A percentile compares a stretch with the other conserved stretches of the same genome.
phyloP scores from a whole-genome alignment of 2,329 filamentous ascomycete species.

The Simplicillium sp. region DNA sequence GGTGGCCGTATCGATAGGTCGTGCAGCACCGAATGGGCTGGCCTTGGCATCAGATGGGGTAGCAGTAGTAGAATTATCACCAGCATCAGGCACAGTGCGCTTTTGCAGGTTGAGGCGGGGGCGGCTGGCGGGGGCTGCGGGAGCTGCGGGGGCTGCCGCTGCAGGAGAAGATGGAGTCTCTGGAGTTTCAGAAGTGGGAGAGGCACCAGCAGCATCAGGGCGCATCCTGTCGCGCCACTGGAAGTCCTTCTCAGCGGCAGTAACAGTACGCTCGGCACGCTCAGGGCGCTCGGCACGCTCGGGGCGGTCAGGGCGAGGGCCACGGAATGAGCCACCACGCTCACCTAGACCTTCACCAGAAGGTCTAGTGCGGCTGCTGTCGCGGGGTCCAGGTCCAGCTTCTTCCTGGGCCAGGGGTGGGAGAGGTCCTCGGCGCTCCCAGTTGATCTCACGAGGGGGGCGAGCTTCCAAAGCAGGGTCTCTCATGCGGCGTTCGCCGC shows the following conservation, averaged over 20 bases:
- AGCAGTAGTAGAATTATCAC: slow-evolving; percentile 31
- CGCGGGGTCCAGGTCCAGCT: slow-evolving; percentile 37
- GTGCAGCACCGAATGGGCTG: slow-evolving; percentile 87
- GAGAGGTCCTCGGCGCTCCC: slow-evolving; percentile 90
- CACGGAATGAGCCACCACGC: slow-evolving; percentile 47
- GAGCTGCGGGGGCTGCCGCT: slow-evolving; percentile 31
- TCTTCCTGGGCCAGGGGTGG: slow-evolving; percentile 56
- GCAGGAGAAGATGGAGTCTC: slow-evolving; percentile 67
- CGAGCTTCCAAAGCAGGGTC: slow-evolving; percentile 52
- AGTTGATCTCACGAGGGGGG: slow-evolving; percentile 66
- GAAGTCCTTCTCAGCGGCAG: slow-evolving; percentile 84
- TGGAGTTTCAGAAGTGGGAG: slow-evolving; percentile 62
- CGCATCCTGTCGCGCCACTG: slow-evolving; percentile 90
- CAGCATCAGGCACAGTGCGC: slow-evolving; percentile 74
- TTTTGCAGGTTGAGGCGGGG: slow-evolving; percentile 84
- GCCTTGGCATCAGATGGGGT: slow-evolving; percentile 67
- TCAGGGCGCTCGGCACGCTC: slow-evolving; percentile 65
- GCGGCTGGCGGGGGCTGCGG: slow-evolving; percentile 47
- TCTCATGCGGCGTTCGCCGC: slow-evolving; percentile 52
- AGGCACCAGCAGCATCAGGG: slow-evolving; percentile 59
- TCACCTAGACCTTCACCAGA: slow-evolving; percentile 45
- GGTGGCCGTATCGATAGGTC: slow-evolving; percentile 86
- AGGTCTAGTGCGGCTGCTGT: slow-evolving; percentile 41
- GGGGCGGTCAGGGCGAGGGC: slow-evolving; percentile 57
- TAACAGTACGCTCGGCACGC: slow-evolving; percentile 59